Percentiles rank a stretch among this genome's conserved stretches.
phyloP scores from a whole-genome alignment of 2,329 filamentous ascomycete species.

The Pyrenochaeta sp. region DNA sequence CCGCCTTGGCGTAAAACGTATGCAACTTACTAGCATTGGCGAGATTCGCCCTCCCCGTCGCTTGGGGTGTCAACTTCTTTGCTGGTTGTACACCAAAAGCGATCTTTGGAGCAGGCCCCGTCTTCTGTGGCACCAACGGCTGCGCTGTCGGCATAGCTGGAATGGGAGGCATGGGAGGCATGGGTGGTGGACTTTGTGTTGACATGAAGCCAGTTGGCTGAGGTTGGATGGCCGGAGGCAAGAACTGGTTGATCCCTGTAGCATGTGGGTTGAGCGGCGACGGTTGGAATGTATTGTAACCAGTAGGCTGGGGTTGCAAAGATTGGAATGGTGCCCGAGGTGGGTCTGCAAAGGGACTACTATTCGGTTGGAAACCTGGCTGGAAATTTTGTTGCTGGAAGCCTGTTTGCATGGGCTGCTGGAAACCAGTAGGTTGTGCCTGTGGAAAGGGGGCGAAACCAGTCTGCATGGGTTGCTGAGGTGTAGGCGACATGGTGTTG shows the following conservation, averaged over 20 bases:
- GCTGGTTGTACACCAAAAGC: slow-evolving; percentile 81
- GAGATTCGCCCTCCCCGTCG: slow-evolving; percentile 91
- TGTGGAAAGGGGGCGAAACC: slow-evolving; percentile 54
- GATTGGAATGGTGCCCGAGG: slow-evolving; percentile 56
- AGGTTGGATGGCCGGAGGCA: slow-evolving; percentile 60
- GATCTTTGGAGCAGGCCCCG: slow-evolving; percentile 85
- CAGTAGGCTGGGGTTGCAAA: slow-evolving; percentile 49
- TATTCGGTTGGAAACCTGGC: slow-evolving; percentile 57
- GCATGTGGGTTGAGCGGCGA: slow-evolving; percentile 59
- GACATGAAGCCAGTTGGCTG: slow-evolving; percentile 60
- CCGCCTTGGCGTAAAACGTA: not conserved
- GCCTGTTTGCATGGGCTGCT: slow-evolving; percentile 59
- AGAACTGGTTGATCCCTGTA: slow-evolving; percentile 62
- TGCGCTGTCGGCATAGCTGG: slow-evolving; percentile 65
- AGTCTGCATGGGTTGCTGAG: slow-evolving; percentile 56
- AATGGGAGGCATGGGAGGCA: slow-evolving; percentile 66
- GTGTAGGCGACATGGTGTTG: slow-evolving; percentile 41
- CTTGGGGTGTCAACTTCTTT: slow-evolving; percentile 83
- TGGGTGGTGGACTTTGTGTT: slow-evolving; percentile 63
- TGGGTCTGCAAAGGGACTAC: slow-evolving; percentile 63
- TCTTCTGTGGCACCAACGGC: slow-evolving; percentile 78
- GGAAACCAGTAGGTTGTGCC: slow-evolving; percentile 53
- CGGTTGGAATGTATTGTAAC: slow-evolving; percentile 46
- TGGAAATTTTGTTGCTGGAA: slow-evolving; percentile 53
- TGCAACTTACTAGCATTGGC: slow-evolving; percentile 89